Evolutionary conservation across 2,329 filamentous ascomycete genomes (phyloP).

Genomic region (Paraphoma sp.): DNA sequence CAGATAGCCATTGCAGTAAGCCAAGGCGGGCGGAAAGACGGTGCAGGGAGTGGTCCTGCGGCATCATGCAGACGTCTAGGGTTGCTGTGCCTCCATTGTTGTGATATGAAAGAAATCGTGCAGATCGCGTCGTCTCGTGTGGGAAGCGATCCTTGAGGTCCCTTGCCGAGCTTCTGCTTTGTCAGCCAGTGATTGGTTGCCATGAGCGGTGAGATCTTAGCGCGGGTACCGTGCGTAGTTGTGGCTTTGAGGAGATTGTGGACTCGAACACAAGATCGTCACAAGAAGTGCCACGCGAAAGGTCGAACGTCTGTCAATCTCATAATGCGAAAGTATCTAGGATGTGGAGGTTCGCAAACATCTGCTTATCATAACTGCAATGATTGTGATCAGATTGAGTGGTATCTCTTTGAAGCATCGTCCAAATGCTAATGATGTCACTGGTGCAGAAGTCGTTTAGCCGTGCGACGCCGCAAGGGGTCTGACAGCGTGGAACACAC

Average conservation of each 20-base stretch:
- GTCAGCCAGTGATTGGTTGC: not conserved
- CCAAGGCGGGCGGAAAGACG: not conserved
- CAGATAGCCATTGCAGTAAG: not conserved
- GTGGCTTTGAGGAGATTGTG: not conserved
- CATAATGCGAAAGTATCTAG: too few relatives aligned
- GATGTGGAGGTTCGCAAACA: not conserved
- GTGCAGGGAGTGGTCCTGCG: slow-evolving; percentile 1
- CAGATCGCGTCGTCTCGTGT: not conserved
- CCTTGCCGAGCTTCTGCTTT: not conserved
- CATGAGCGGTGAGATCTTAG: not conserved
- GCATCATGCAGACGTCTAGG: slow-evolving; percentile 4
- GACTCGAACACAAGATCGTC: too few relatives aligned
- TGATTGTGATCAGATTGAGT: not conserved
- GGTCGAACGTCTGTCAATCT: too few relatives aligned
- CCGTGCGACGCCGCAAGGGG: not conserved
- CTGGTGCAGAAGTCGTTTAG: not conserved
- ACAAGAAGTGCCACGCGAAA: too few relatives aligned
- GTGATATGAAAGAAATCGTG: not conserved
- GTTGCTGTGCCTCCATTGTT: slow-evolving; percentile 4
- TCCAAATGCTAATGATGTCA: not conserved
- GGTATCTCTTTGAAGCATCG: not conserved
- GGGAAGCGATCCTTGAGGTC: slow-evolving; percentile 5
- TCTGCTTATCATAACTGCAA: not conserved
- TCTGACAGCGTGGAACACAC: not conserved
- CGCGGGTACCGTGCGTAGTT: not conserved